phyloP scores from a whole-genome alignment of 805 yeast genomes.

The Candida krabiensis region DNA sequence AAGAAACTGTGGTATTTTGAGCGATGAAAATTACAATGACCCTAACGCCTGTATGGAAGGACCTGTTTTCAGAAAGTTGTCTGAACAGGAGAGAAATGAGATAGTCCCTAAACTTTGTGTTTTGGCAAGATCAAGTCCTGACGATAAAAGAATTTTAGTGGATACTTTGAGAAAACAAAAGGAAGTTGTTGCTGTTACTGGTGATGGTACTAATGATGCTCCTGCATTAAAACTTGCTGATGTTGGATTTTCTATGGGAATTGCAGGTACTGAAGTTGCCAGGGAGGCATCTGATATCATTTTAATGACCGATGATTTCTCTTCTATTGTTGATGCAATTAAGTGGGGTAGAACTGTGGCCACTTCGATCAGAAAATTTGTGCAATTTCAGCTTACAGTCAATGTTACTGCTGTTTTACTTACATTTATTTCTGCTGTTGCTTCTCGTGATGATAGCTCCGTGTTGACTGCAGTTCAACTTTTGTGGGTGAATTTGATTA shows the following conservation, averaged over 20 bases:
- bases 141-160: conserved; percentile 87
- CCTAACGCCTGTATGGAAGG: conserved; percentile 85
- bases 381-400: conserved; percentile 95
- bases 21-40: conserved; percentile 49
- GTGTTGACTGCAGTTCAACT: conserved; percentile 97
- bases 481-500: conserved; percentile 94
- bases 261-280: conserved; percentile 97
- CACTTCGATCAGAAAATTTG: conserved; percentile 88
- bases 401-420: conserved; percentile 94
- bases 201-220: conserved; percentile 99
- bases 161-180: conserved; percentile 75
- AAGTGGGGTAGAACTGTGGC: conserved; percentile 99
- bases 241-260: conserved; percentile 98
- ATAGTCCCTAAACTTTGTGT: conserved; percentile 79
- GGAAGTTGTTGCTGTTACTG: conserved; percentile 98
- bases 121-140: conserved; percentile 93
- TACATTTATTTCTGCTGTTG: conserved; percentile 92
- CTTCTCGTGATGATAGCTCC: conserved; percentile 72
- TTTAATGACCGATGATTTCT: conserved; percentile 91
- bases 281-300: conserved; percentile 99
- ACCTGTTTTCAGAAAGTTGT: conserved; percentile 74
- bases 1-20: conserved; percentile 74
- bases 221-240: conserved; percentile 96
- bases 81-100: conserved; percentile 51
- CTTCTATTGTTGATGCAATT: conserved; percentile 93